These are phyloP conservation scores for Phytophthora sojae DNA, from an alignment of 352 stramenopile species.

Conservation along the genomic window DNA sequence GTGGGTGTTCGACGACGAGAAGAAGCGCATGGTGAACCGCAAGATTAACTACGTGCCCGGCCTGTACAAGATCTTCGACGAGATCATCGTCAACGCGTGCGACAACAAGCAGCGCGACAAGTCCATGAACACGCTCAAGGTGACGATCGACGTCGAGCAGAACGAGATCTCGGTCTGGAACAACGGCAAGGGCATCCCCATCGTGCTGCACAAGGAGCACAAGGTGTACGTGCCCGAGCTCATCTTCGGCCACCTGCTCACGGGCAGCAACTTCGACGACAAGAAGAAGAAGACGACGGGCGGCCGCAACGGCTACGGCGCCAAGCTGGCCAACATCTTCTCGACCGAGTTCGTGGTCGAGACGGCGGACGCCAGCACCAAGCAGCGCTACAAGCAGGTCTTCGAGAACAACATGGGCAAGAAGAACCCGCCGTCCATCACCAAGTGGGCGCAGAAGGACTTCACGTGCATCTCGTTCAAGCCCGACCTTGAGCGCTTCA, in stretches of 20 bases:
- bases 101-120: conserved; percentile 99
- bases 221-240: conserved; percentile 98
- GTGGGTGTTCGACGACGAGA: conserved; percentile 93
- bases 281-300: conserved; percentile 95
- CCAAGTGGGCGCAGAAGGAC: conserved; percentile 84
- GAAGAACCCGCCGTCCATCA: conserved; percentile 89
- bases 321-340: conserved; percentile 99
- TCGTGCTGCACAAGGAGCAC: conserved; percentile 97
- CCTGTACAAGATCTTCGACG: conserved; percentile 99
- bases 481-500: conserved; percentile 95
- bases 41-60: conserved; percentile 96
- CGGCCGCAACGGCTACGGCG: conserved; percentile 97
- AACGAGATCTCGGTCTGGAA: conserved; percentile 97
- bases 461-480: conserved; percentile 98
- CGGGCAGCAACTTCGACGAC: conserved; percentile 98
- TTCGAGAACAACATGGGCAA: conserved; percentile 95
- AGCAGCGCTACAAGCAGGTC: conserved; percentile 94
- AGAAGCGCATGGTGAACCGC: conserved; percentile 92
- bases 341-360: conserved; percentile 99
- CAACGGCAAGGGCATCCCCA: conserved; percentile 97
- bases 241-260: conserved; percentile 98
- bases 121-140: conserved; percentile 94
- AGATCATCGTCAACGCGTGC: conserved; percentile 99
- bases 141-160: conserved; percentile 93
- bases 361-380: conserved; percentile 94